Base-by-base conservation (phyloP, 208 protist species). In the Acanthamoeba triangularis region DNA sequence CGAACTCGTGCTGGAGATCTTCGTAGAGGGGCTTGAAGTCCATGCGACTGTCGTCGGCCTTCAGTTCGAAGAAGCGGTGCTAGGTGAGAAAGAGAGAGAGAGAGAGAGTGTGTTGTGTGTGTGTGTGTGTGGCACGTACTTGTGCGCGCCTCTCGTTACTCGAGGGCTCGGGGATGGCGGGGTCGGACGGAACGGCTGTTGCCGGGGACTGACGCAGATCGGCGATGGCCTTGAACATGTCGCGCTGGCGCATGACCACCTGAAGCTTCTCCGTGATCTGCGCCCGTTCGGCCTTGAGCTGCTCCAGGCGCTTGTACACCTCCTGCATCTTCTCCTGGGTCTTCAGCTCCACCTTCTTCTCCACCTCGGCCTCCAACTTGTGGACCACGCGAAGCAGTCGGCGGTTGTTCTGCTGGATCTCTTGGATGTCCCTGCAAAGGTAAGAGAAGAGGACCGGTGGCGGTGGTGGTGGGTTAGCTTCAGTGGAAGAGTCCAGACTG, bases 321-420 rank as follows among this genome's bases (percentile, higher is more conserved):
- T 90, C 80, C 49, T 90, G 80, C 52, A 90, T 65, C 80, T 90
- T 90, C 35, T 54, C 80, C 49, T 90, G 49, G 7, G 80, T 63
- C 49, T 23, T 90, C 20, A n/a, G 49, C n/a, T 90, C 52, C 28
- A 63, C 80, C 80, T 90, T 54, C 37, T 35, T 54, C 20, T 90
- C 80, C 16, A 65, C 28, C 52, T 90, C 80, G 49, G 80, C 44
- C 30, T 63, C 52, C 10, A 90, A 13, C 49, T 63, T 11, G 52
- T 63, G 80, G 8, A 90, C 37, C 80, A 20, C 33, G 7, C 80
- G 80, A 11, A 90, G 44, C 10, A 90, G 80, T 13, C 35, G 18
- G 8, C 52, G 80, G 49, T 90, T 90, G 49, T 90, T 90, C 25
- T 65, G 25, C 52, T 90, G 80, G 37, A 90, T 54, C 30, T 90